A percentile compares a stretch with the other conserved stretches of the same genome.
Conservation (phyloP, 148 eudicot species). For the Rhododendron griersonianum region DNA sequence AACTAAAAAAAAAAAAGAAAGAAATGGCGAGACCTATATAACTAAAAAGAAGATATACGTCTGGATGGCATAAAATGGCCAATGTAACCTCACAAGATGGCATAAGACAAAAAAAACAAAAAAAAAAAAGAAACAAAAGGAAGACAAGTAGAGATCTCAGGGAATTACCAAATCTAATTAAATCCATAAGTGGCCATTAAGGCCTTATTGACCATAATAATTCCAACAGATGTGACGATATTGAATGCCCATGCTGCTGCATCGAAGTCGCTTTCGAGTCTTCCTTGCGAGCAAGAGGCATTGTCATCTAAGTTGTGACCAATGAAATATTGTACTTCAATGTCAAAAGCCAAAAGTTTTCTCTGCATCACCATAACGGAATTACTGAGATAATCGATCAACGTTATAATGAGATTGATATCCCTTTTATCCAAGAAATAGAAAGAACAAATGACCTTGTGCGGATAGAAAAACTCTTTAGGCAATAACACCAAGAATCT, state of each 20-base stretch:
- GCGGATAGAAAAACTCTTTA: background rate
- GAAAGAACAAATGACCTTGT: background rate
- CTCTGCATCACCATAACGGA: background rate
- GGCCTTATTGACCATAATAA: slow-evolving; percentile 78
- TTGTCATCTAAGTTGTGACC: slow-evolving; percentile 19
- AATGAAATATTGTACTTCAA: background rate
- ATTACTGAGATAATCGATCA: background rate
- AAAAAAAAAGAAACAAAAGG: too few relatives aligned
- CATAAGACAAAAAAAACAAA: background rate
- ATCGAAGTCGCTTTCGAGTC: slow-evolving; percentile 69
- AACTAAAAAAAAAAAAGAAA: background rate
- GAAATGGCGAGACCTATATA: background rate
- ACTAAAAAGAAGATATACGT: background rate
- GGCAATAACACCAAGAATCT: background rate
- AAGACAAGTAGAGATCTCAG: background rate
- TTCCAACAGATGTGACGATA: slow-evolving; percentile 84
- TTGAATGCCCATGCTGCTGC: slow-evolving; percentile 87
- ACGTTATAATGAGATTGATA: background rate
- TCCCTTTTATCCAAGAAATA: background rate
- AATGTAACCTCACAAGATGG: background rate
- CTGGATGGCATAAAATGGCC: background rate
- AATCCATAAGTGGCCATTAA: slow-evolving; percentile 79
- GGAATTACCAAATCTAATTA: slow-evolving; percentile 65
- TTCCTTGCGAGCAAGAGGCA: slow-evolving; percentile 66
- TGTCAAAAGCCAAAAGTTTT: background rate